Evolutionary conservation across 306 rosid genomes (phyloP).

Genomic region (Trifolium subterraneum): DNA sequence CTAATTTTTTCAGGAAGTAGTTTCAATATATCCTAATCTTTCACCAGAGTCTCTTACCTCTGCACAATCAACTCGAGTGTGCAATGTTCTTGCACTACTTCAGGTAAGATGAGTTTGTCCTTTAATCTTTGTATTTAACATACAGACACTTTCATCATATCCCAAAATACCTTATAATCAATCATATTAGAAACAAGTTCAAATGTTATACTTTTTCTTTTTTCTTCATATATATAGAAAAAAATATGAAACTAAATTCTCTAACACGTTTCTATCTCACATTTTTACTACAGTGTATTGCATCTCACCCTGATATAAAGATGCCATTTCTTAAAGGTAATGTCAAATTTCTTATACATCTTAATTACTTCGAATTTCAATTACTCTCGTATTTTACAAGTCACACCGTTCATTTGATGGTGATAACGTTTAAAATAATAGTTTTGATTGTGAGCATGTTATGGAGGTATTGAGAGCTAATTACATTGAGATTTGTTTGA

Average conservation of each 20-base stretch:
- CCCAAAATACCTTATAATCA: neutral
- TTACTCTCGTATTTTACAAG: neutral
- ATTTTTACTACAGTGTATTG: conserved; percentile 73
- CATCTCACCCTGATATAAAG: conserved; percentile 86
- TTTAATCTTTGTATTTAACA: neutral
- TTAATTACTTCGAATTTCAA: neutral
- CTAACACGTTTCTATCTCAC: conserved; percentile 19
- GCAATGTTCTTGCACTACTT: conserved; percentile 90
- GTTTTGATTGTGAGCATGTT: no score
- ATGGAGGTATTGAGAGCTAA: neutral
- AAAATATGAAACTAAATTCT: conserved; percentile 3
- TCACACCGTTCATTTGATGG: no score
- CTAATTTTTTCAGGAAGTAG: conserved; percentile 61
- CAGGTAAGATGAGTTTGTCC: conserved; percentile 58
- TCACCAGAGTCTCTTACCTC: conserved; percentile 75
- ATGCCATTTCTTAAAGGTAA: conserved; percentile 80
- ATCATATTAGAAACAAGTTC: neutral
- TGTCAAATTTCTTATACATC: conserved; percentile 36
- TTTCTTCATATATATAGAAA: neutral
- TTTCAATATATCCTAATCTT: conserved; percentile 75
- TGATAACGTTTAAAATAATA: no score
- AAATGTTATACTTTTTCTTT: neutral
- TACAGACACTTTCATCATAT: neutral
- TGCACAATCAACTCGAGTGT: conserved; percentile 82
- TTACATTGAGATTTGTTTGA: no score